Percentiles rank a stretch among this genome's conserved stretches.
These are phyloP conservation scores for Hymenoscyphus albidus DNA, from an alignment of 2,329 filamentous ascomycete genomes.

Conservation along the genomic window DNA sequence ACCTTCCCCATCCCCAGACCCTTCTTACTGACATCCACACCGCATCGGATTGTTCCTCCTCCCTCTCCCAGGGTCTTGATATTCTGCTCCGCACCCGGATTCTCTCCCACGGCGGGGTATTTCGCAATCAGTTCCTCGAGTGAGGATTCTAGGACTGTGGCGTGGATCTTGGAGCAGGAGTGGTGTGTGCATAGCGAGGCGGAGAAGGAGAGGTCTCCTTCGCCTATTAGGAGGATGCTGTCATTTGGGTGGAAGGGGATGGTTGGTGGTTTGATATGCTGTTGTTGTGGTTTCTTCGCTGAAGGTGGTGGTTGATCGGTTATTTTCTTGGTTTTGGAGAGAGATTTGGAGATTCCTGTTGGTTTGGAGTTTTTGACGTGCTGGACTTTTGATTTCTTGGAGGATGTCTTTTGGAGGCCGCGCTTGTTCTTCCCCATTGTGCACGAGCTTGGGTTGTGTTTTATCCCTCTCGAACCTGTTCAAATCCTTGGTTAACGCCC, in stretches of 20 bases:
- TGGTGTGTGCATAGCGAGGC: slow-evolving; percentile 63
- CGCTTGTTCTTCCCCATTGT: slow-evolving; percentile 32
- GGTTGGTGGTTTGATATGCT: slow-evolving; percentile 42
- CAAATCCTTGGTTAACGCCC: neutral
- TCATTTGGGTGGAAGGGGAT: slow-evolving; percentile 67
- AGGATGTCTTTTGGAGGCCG: slow-evolving; percentile 15
- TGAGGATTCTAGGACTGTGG: slow-evolving; percentile 63
- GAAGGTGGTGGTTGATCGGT: neutral
- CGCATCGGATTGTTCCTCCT: slow-evolving; percentile 50
- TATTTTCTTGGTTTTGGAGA: slow-evolving; percentile 7
- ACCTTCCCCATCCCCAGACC: slow-evolving; percentile 23
- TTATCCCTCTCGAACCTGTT: neutral
- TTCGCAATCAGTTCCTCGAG: slow-evolving; percentile 60
- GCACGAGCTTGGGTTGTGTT: neutral
- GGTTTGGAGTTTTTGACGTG: slow-evolving; percentile 16
- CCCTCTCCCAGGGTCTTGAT: slow-evolving; percentile 50
- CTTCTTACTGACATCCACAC: slow-evolving; percentile 61
- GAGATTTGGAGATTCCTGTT: slow-evolving; percentile 16
- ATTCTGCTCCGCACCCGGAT: slow-evolving; percentile 39
- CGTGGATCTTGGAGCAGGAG: slow-evolving; percentile 61
- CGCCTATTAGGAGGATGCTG: slow-evolving; percentile 71
- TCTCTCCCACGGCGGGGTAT: slow-evolving; percentile 61
- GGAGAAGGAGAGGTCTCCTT: slow-evolving; percentile 78
- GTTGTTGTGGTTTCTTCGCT: slow-evolving; percentile 19
- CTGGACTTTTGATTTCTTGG: slow-evolving; percentile 9